Conservation (phyloP, 2,329 filamentous ascomycete genomes). For the Paraconiothyrium brasiliense region DNA sequence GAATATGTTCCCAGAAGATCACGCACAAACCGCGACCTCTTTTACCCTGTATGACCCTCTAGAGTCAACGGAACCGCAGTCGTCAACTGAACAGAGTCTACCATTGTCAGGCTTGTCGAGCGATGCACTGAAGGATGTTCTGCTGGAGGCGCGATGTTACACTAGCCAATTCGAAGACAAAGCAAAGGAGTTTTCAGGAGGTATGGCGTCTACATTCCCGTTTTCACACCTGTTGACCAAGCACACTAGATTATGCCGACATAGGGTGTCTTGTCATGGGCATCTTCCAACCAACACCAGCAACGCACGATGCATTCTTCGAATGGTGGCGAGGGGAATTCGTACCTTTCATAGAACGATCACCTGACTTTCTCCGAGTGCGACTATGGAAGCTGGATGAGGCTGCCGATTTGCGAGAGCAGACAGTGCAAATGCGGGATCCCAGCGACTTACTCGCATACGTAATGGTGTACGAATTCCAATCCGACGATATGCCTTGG, state of each 20-base stretch:
- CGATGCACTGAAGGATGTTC: not conserved
- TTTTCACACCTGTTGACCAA: not conserved
- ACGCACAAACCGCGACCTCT: not conserved
- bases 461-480: slow-evolving; percentile 3
- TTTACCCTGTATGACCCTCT: slow-evolving; percentile 4
- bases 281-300: not conserved
- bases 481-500: slow-evolving; percentile 2
- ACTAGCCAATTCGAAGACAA: not conserved
- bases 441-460: not conserved
- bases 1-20: slow-evolving; percentile 1
- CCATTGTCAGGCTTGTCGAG: not conserved
- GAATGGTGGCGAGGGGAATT: slow-evolving; percentile 4
- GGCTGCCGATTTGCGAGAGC: not conserved
- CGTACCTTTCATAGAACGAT: not conserved
- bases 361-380: not conserved
- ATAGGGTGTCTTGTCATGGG: slow-evolving; percentile 2
- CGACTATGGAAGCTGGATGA: slow-evolving; percentile 5
- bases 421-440: not conserved
- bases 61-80: not conserved
- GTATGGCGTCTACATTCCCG: not conserved
- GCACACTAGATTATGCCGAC: not conserved
- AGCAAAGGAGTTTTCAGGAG: slow-evolving; percentile 3
- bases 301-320: slow-evolving; percentile 6
- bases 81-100: not conserved
- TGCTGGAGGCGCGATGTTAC: not conserved